A percentile compares a stretch with the other conserved stretches of the same genome.
Evolutionary conservation across 2,329 filamentous ascomycete genomes (phyloP).

Genomic region (Clonostachys chloroleuca): DNA sequence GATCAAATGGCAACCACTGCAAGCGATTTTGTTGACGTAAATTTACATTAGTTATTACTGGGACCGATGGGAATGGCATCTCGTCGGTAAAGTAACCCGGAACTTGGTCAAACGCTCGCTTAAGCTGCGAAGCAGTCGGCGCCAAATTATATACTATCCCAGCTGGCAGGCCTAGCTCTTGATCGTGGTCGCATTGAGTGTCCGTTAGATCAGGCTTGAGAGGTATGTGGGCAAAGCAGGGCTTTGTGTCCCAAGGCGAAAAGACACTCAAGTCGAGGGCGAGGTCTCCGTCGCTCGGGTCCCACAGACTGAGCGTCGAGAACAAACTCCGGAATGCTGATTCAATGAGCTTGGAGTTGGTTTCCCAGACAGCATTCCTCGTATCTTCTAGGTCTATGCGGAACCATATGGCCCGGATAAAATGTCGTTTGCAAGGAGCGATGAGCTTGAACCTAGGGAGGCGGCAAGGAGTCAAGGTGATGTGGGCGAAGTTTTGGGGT

Average conservation of each 20-base stretch:
- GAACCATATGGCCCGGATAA: background rate
- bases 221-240: background rate
- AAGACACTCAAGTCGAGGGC: background rate
- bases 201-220: conserved; percentile 1
- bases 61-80: background rate
- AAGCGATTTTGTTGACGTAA: background rate
- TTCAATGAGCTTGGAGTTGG: background rate
- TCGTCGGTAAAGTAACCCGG: background rate
- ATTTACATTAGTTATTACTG: background rate
- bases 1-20: background rate
- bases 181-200: background rate
- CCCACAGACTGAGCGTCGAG: background rate
- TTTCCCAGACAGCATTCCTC: background rate
- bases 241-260: background rate
- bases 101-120: background rate
- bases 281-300: background rate
- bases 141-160: background rate
- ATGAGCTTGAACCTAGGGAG: background rate
- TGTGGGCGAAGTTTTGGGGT: background rate
- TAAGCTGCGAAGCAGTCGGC: background rate
- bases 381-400: background rate
- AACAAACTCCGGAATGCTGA: background rate
- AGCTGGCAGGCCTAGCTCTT: background rate
- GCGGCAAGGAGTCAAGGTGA: background rate
- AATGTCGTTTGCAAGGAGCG: background rate